Conservation (phyloP, 768 basidiomycete species). For the Pleurotus citrinopileatus region DNA sequence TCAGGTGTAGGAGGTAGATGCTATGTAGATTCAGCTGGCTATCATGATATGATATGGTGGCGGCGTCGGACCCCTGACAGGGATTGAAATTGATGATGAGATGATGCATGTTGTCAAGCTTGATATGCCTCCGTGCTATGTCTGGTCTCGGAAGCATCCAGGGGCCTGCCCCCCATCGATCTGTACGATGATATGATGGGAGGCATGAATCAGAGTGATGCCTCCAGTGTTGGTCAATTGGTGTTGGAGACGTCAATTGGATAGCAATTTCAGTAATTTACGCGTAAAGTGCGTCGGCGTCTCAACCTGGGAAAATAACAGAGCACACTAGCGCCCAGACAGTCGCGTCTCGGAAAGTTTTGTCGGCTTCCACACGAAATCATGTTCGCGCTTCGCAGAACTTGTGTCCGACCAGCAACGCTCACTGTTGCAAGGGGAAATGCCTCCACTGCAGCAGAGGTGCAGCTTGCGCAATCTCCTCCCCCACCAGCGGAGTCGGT, state of each 20-base stretch:
- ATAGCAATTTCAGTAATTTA: too few species aligned
- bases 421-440: conserved; percentile 19
- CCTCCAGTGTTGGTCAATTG: too few species aligned
- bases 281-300: too few species aligned
- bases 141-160: conserved; percentile 9
- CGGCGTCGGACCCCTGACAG: not conserved
- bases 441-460: conserved; percentile 17
- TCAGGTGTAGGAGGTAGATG: not conserved
- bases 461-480: conserved; percentile 4
- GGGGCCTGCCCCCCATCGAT: not conserved
- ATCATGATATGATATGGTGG: not conserved
- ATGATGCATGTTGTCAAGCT: conserved; percentile 4
- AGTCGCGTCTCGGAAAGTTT: conserved; percentile 10
- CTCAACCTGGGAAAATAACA: not conserved
- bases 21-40: not conserved
- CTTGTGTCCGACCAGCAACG: conserved; percentile 18
- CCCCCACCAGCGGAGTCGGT: conserved; percentile 10
- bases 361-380: conserved; percentile 2
- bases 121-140: conserved; percentile 6
- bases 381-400: conserved; percentile 28
- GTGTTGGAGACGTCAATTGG: too few species aligned
- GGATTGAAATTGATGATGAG: not conserved
- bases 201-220: not conserved
- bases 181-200: conserved; percentile 7
- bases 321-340: conserved; percentile 6